phyloP scores from a whole-genome alignment of 108 stramenopile species.

The Nitzschia sp. region DNA sequence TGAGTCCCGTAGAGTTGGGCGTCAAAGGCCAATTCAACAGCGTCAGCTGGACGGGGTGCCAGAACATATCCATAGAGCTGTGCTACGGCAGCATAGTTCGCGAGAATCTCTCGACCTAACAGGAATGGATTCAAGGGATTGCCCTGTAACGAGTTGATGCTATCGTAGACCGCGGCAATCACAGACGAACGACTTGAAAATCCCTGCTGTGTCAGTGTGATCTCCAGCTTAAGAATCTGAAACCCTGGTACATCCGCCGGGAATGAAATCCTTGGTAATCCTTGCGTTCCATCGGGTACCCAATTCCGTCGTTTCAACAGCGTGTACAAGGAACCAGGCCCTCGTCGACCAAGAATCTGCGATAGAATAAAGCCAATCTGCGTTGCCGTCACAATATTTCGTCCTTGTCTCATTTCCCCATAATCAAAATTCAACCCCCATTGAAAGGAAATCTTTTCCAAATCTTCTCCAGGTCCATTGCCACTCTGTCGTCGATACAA shows the following conservation, averaged over 20 bases:
- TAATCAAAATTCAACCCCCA: constrained; percentile 70
- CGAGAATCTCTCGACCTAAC: constrained; percentile 51
- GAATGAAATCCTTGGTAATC: constrained; percentile 69
- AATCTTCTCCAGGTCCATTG: constrained; percentile 36
- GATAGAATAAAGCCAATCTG: constrained; percentile 71
- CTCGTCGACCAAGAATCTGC: constrained; percentile 70
- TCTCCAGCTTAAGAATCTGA: constrained; percentile 70
- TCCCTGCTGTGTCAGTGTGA: constrained; percentile 64
- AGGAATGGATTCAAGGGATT: constrained; percentile 28
- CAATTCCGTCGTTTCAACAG: constrained; percentile 63
- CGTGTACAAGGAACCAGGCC: constrained; percentile 71
- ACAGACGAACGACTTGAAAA: constrained; percentile 74
- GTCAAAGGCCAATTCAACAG: constrained; percentile 77
- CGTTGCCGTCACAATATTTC: constrained; percentile 49
- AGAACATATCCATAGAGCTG: constrained; percentile 69
- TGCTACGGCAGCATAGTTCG: constrained; percentile 62
- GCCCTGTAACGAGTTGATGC: constrained; percentile 38
- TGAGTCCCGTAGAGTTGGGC: constrained; percentile 65
- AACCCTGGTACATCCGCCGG: constrained; percentile 78
- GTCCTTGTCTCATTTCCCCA: neutral
- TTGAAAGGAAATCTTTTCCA: constrained; percentile 63
- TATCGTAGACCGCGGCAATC: constrained; percentile 66
- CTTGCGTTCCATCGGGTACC: constrained; percentile 55
- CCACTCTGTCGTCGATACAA: constrained; percentile 45
- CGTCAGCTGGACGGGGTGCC: constrained; percentile 74